Base-by-base conservation (phyloP, 495 filamentous ascomycete genomes). In the Lepidopterella palustris region DNA sequence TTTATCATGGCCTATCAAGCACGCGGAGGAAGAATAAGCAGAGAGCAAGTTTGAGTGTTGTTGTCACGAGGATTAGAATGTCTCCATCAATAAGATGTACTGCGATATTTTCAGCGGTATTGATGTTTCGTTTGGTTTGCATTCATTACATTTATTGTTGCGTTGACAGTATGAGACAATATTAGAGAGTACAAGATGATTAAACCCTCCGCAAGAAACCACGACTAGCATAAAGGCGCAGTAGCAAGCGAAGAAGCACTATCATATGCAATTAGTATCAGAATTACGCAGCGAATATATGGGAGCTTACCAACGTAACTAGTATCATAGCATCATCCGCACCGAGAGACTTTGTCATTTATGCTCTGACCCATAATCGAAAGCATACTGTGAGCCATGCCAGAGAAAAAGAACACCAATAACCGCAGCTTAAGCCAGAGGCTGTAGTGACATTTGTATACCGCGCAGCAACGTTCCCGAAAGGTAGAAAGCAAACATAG, bases 11-110 rank as follows among this genome's bases (percentile, higher is more conserved):
- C 28, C 61, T 63, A 24, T 64, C 63, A 26, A 71, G 32, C 13
- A 73, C 35, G 21, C 78, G 72, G 6, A 78, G 71, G 11, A 80
- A 69, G 64, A 79, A 76, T 57, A 73, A 61, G 25, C 70, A 74
- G 57, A 80, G 73, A 40, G 74, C 72, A 25, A 76, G 56, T 61
- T 80, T 80, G 18, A 75, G 52, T 4, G 71, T 49, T 28, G 66
- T 66, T 56, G 72, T 75, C 13, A 64, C 63, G 45, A 74, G 57
- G 32, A 75, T 64, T 76, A 77, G 60, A 74, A 72, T 45, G 69
- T 56, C 53, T 75, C 73, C 50, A 70, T 70, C 29, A 72, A 51
- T 35, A 68, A 48, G 2, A 70, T 27, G 18, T 59, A 69, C 69
- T 71, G 49, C 9, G 4, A 49, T 25, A 4, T 18, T 32, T 10